phyloP scores from a whole-genome alignment of 306 rosid genomes.

The Dryas drummondii region DNA sequence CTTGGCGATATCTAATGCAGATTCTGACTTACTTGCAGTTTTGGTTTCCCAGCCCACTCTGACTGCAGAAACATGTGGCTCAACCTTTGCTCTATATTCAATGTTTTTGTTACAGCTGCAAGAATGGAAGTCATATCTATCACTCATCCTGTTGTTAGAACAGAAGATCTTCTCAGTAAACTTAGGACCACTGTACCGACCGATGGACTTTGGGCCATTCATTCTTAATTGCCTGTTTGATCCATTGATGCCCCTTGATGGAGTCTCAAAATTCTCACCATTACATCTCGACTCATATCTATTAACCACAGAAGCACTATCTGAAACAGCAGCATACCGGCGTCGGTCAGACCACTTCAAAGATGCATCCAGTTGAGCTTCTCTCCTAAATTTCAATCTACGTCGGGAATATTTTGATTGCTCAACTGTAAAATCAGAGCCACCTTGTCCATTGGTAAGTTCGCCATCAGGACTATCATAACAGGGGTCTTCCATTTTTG shows the following conservation, averaged over 20 bases:
- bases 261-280: constrained; percentile 59
- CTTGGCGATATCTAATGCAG: constrained; percentile 60
- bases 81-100: constrained; percentile 66
- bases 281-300: constrained; percentile 58
- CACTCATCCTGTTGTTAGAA: constrained; percentile 55
- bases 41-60: constrained; percentile 60
- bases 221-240: constrained; percentile 56
- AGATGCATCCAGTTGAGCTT: constrained; percentile 59
- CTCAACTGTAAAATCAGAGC: constrained; percentile 49
- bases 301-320: constrained; percentile 43
- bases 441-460: constrained; percentile 40
- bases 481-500: constrained; percentile 44
- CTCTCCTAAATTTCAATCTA: constrained; percentile 60
- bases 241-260: constrained; percentile 49
- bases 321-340: constrained; percentile 54
- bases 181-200: constrained; percentile 69
- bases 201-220: constrained; percentile 55
- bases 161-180: constrained; percentile 59
- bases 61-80: constrained; percentile 53
- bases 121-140: constrained; percentile 66
- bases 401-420: constrained; percentile 57
- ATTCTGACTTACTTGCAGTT: constrained; percentile 53
- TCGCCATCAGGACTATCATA: constrained; percentile 56
- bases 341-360: constrained; percentile 79
- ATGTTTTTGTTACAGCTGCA: constrained; percentile 68